Conservation (phyloP, 1,139 yeast genomes). For the Nadsonia starkeyi-henricii region DNA sequence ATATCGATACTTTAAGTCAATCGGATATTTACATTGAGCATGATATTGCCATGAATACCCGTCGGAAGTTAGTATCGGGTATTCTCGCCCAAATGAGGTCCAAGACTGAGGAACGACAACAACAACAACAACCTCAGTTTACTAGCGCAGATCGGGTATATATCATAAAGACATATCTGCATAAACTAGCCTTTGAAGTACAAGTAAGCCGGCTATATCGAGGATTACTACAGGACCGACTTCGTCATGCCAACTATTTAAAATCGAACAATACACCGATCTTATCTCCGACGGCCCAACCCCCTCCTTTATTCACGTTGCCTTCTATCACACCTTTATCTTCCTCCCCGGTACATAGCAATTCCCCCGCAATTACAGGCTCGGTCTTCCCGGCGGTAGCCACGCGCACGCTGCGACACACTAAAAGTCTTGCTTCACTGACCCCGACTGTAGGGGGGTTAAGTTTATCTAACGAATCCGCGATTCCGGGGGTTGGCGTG, state of each 20-base stretch:
- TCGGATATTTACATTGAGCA: conserved; percentile 45
- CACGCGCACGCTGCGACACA: not conserved
- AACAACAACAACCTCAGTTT: conserved; percentile 13
- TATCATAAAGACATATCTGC: conserved; percentile 36
- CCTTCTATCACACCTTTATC: conserved; percentile 1
- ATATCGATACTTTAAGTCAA: conserved; percentile 27
- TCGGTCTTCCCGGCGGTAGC: not conserved
- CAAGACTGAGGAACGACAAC: conserved; percentile 6
- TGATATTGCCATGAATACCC: conserved; percentile 23
- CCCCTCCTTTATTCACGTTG: not conserved
- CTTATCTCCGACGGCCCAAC: not conserved
- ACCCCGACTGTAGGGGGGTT: too few species aligned
- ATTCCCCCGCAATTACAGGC: not conserved
- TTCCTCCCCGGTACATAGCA: not conserved
- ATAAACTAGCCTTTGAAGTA: conserved; percentile 39
- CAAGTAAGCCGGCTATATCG: conserved; percentile 50
- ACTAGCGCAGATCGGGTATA: conserved; percentile 30
- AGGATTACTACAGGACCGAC: conserved; percentile 24
- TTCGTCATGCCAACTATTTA: conserved; percentile 8
- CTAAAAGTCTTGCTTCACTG: not conserved
- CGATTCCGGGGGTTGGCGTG: too few species aligned
- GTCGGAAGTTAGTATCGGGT: conserved; percentile 25
- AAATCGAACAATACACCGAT: not conserved
- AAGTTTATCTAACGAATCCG: too few species aligned
- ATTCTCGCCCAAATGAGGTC: conserved; percentile 16